phyloP scores from a whole-genome alignment of 352 stramenopile genomes.

The Phytopythium helicoides region DNA sequence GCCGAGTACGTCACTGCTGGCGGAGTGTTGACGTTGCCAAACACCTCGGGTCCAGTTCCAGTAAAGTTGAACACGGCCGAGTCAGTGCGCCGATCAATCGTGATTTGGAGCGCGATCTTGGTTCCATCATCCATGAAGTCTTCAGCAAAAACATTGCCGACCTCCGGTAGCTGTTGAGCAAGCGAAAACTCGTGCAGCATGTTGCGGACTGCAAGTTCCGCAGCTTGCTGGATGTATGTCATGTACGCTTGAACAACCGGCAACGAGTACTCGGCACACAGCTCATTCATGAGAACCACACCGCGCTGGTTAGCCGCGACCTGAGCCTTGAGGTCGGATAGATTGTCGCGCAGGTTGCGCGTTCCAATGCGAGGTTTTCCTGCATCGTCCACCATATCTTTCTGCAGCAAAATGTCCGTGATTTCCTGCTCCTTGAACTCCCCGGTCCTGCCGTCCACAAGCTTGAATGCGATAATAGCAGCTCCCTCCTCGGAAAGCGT shows the following conservation, averaged over 20 bases:
- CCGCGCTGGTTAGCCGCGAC: slow-evolving; percentile 98
- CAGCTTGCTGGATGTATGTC: slow-evolving; percentile 96
- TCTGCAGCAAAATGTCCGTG: slow-evolving; percentile 93
- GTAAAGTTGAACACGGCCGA: slow-evolving; percentile 97
- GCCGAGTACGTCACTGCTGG: slow-evolving; percentile 98
- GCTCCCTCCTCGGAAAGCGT: slow-evolving; percentile 97
- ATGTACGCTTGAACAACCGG: slow-evolving; percentile 97
- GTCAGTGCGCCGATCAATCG: slow-evolving; percentile 91
- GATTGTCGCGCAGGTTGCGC: slow-evolving; percentile 96
- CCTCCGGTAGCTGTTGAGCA: slow-evolving; percentile 58
- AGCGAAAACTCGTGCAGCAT: slow-evolving; percentile 96
- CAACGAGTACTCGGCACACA: slow-evolving; percentile 95
- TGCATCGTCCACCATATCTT: slow-evolving; percentile 77
- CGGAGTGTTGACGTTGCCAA: slow-evolving; percentile 98
- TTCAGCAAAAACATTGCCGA: slow-evolving; percentile 90
- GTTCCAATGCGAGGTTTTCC: slow-evolving; percentile 90
- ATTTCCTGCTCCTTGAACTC: slow-evolving; percentile 97
- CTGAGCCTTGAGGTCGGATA: slow-evolving; percentile 97
- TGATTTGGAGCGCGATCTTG: slow-evolving; percentile 95
- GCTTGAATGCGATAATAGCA: slow-evolving; percentile 99
- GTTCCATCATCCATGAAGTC: slow-evolving; percentile 99
- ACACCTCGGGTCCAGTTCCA: slow-evolving; percentile 96
- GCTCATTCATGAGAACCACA: slow-evolving; percentile 93
- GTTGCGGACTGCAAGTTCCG: slow-evolving; percentile 92
- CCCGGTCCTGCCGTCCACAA: slow-evolving; percentile 92